A percentile compares a stretch with the other conserved stretches of the same genome.
Evolutionary conservation across 306 rosid genomes (phyloP).

Genomic region (Pterocarpus santalinus): DNA sequence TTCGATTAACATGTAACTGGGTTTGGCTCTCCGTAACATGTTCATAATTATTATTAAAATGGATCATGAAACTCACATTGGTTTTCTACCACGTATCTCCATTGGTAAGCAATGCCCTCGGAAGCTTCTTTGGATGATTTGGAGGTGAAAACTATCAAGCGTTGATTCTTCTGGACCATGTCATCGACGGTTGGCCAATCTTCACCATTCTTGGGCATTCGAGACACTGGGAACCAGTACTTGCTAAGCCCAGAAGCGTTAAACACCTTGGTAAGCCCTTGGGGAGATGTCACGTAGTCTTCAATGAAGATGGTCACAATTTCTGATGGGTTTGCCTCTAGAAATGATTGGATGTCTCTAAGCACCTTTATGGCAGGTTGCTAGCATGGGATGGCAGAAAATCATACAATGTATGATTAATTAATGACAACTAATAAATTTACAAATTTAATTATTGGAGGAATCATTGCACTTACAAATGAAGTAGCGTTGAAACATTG

Average conservation of each 20-base stretch:
- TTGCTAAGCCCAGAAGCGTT: constrained; percentile 65
- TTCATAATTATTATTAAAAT: background rate
- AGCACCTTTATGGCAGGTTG: constrained; percentile 76
- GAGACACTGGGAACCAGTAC: constrained; percentile 65
- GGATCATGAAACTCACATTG: constrained; percentile 61
- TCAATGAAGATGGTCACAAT: constrained; percentile 84
- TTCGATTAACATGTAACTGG: background rate
- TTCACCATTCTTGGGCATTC: constrained; percentile 73
- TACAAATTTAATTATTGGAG: background rate
- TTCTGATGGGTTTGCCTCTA: constrained; percentile 73
- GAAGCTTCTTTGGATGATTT: constrained; percentile 67
- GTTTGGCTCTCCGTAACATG: too few relatives aligned
- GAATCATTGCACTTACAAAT: constrained; percentile 63
- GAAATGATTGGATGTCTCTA: constrained; percentile 59
- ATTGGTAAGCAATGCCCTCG: constrained; percentile 77
- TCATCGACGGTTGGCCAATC: constrained; percentile 87
- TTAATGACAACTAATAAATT: background rate
- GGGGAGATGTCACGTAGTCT: constrained; percentile 74
- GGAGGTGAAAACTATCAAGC: constrained; percentile 77
- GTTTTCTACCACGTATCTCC: constrained; percentile 80
- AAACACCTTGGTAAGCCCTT: constrained; percentile 74
- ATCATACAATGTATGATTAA: background rate
- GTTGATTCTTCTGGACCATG: constrained; percentile 74
- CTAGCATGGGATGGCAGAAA: constrained; percentile 37
- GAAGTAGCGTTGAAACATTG: constrained; percentile 63